A percentile compares a stretch with the other conserved stretches of the same genome.
Conservation (phyloP, 2,329 filamentous ascomycete genomes). For the Fusarium sp. region DNA sequence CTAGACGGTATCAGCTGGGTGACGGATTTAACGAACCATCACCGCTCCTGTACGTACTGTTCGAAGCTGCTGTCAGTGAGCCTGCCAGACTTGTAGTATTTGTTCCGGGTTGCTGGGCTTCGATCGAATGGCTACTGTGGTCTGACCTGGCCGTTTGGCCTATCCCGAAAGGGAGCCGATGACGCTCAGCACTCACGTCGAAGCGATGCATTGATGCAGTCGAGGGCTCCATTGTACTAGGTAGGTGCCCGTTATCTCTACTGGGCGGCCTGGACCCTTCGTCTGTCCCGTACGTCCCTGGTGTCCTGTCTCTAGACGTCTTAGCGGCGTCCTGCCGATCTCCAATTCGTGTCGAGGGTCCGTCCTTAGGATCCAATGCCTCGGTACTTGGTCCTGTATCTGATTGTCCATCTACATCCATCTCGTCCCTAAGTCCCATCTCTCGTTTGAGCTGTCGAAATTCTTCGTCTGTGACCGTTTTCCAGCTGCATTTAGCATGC, state of each 20-base stretch:
- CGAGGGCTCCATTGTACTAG: conserved; percentile 40
- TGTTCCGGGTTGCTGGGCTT: conserved; percentile 20
- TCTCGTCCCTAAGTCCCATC: conserved; percentile 41
- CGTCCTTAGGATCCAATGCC: conserved; percentile 28
- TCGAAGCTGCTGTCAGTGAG: conserved; percentile 18
- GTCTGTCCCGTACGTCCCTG: conserved; percentile 36
- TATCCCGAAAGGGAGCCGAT: conserved; percentile 36
- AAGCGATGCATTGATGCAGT: conserved; percentile 40
- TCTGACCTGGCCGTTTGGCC: conserved; percentile 26
- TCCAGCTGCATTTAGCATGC: conserved; percentile 90
- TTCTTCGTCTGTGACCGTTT: conserved; percentile 81
- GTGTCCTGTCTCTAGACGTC: conserved; percentile 40
- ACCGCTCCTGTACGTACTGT: conserved; percentile 31
- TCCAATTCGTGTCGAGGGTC: conserved; percentile 15
- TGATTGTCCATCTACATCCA: conserved; percentile 33
- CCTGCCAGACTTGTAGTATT: conserved; percentile 14
- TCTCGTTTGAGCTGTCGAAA: conserved; percentile 50
- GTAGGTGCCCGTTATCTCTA: conserved; percentile 37
- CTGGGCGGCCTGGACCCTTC: conserved; percentile 39
- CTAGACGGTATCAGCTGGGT: conserved; percentile 32
- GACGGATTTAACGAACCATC: conserved; percentile 40
- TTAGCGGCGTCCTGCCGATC: conserved; percentile 33
- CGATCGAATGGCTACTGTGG: conserved; percentile 24
- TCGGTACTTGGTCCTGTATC: conserved; percentile 32
- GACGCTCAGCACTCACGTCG: conserved; percentile 39